A percentile compares a stretch with the other conserved stretches of the same genome.
Evolutionary conservation across 345 rosid genomes (phyloP).

Genomic region (Triadica sebifera): DNA sequence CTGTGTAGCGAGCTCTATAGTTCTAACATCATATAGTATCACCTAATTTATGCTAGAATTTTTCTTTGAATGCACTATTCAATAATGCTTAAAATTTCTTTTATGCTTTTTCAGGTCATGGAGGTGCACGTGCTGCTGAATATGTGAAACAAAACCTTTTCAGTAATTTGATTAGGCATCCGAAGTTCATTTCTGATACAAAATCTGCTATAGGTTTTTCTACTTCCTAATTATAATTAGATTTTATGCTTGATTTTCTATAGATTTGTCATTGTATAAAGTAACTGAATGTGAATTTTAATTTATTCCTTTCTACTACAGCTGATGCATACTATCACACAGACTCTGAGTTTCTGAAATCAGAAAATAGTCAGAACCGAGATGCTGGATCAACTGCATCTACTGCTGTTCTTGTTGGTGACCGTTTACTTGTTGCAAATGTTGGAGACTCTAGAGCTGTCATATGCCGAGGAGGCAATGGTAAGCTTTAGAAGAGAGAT

Average conservation of each 20-base stretch:
- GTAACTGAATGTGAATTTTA: conserved; percentile 22
- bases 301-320: conserved; percentile 27
- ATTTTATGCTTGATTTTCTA: conserved; percentile 1
- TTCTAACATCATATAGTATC: background rate
- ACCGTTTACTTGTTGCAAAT: conserved; percentile 91
- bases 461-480: conserved; percentile 90
- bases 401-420: conserved; percentile 90
- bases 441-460: conserved; percentile 99
- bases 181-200: conserved; percentile 92
- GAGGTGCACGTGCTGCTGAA: conserved; percentile 99
- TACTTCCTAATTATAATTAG: conserved; percentile 1
- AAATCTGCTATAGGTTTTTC: conserved; percentile 82
- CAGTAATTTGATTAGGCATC: conserved; percentile 91
- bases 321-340: conserved; percentile 95
- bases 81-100: conserved; percentile 10
- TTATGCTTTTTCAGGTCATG: conserved; percentile 70
- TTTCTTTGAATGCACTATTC: background rate
- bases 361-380: conserved; percentile 84
- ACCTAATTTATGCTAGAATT: background rate
- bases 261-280: conserved; percentile 11
- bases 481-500: conserved; percentile 31
- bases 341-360: conserved; percentile 86
- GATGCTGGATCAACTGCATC: conserved; percentile 99
- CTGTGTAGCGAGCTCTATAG: background rate
- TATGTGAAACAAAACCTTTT: conserved; percentile 92